These are phyloP conservation scores for Brassica incana DNA, from an alignment of 345 rosid species.

Conservation along the genomic window DNA sequence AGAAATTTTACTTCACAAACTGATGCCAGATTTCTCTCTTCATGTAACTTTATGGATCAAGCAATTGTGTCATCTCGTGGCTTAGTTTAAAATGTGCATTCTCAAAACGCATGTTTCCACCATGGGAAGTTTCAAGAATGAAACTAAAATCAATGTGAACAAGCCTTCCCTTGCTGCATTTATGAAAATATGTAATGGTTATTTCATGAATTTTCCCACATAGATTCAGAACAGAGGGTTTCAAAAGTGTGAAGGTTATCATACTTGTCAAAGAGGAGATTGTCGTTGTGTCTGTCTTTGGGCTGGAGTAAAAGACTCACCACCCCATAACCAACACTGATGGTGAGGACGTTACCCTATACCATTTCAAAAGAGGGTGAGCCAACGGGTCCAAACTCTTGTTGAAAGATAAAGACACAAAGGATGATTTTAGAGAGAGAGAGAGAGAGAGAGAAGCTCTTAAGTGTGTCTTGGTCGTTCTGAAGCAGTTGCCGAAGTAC, in stretches of 20 bases:
- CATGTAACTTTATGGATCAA: conserved; percentile 79
- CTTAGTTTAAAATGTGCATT: conserved; percentile 39
- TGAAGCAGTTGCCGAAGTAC: too few species aligned
- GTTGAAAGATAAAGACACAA: conserved; percentile 63
- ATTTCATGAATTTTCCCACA: neutral
- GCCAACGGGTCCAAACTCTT: conserved; percentile 93
- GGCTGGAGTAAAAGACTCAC: conserved; percentile 97
- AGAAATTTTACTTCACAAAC: conserved; percentile 55
- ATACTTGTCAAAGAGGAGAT: conserved; percentile 53
- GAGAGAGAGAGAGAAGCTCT: too few species aligned
- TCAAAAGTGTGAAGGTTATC: neutral
- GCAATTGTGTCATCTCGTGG: conserved; percentile 91
- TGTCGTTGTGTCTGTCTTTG: conserved; percentile 97
- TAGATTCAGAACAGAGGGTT: neutral
- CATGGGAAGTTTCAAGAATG: conserved; percentile 84
- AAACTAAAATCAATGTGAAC: conserved; percentile 94
- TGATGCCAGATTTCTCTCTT: conserved; percentile 76
- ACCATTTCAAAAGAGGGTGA: conserved; percentile 84
- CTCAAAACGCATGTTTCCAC: conserved; percentile 85
- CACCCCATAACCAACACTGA: conserved; percentile 98
- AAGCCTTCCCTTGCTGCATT: conserved; percentile 75
- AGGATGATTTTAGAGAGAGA: too few species aligned
- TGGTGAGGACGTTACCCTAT: conserved; percentile 80
- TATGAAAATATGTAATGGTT: neutral
- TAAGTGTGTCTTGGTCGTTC: too few species aligned